These are phyloP conservation scores for Dactylorhiza incarnata DNA, from an alignment of 106 monocot species.

Conservation along the genomic window DNA sequence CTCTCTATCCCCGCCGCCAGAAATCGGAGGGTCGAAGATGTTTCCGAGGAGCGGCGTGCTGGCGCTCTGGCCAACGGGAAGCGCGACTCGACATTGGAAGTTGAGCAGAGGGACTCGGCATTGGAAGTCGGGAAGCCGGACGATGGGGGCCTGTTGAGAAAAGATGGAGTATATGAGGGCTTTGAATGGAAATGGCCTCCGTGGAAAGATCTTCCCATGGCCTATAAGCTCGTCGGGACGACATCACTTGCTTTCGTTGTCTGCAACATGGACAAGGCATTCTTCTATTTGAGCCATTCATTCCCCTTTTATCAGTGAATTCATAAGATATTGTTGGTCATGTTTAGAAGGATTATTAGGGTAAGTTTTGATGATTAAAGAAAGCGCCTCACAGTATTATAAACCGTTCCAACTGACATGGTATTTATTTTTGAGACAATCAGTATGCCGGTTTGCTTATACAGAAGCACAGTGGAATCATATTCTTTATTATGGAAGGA, in stretches of 20 bases:
- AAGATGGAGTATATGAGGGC: conserved; percentile 8
- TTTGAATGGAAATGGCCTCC: conserved; percentile 42
- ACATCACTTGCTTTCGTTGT: conserved; percentile 92
- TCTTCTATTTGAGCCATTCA: neutral
- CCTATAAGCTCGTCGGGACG: conserved; percentile 77
- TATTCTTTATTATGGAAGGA: neutral
- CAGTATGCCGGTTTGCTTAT: neutral
- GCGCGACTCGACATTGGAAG: conserved; percentile 4
- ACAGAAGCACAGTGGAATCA: neutral
- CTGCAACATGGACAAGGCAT: conserved; percentile 99
- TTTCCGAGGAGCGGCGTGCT: conserved; percentile 4
- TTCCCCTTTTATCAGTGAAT: neutral
- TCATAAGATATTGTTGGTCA: neutral
- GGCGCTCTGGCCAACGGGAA: conserved; percentile 8
- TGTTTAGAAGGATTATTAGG: neutral
- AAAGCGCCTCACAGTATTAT: neutral
- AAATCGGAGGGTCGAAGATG: conserved; percentile 7
- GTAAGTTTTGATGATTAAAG: neutral
- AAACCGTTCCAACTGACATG: neutral
- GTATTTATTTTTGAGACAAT: neutral
- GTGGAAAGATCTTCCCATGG: conserved; percentile 38
- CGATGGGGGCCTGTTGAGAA: neutral
- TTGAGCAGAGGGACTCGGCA: neutral
- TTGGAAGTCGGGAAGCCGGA: neutral
- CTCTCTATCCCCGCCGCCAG: conserved; percentile 8